These are phyloP conservation scores for Acer negundo DNA, from an alignment of 345 rosid species.

Conservation along the genomic window DNA sequence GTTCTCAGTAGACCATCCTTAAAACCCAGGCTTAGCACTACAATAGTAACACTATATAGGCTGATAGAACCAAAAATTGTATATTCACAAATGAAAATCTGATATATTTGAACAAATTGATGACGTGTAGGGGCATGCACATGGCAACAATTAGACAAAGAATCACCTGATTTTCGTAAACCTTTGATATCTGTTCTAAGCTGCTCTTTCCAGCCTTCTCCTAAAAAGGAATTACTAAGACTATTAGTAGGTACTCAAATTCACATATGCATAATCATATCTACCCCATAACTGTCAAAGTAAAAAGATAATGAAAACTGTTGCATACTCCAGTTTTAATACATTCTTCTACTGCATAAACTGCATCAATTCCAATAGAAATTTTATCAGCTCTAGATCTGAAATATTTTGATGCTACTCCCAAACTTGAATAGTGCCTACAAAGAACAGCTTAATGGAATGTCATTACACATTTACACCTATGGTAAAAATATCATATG, in stretches of 20 bases:
- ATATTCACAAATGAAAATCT: neutral
- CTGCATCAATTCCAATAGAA: slow-evolving; percentile 97
- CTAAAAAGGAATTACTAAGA: slow-evolving; percentile 40
- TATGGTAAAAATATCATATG: neutral
- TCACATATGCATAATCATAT: slow-evolving; percentile 5
- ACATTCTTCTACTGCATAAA: slow-evolving; percentile 88
- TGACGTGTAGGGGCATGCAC: neutral
- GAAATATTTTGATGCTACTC: slow-evolving; percentile 96
- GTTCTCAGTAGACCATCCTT: neutral
- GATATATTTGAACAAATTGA: neutral
- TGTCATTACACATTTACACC: neutral
- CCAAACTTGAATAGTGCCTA: slow-evolving; percentile 96
- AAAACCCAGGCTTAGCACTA: neutral
- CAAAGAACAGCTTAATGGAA: slow-evolving; percentile 7
- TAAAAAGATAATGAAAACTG: slow-evolving; percentile 5
- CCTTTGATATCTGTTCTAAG: slow-evolving; percentile 90
- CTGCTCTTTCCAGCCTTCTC: slow-evolving; percentile 85
- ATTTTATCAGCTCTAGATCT: slow-evolving; percentile 98
- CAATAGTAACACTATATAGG: neutral
- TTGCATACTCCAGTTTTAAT: slow-evolving; percentile 72
- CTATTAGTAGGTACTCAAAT: slow-evolving; percentile 10
- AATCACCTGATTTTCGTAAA: slow-evolving; percentile 93
- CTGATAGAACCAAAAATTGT: neutral
- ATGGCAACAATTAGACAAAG: slow-evolving; percentile 15
- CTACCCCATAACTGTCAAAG: neutral